Base-by-base conservation (phyloP, 306 rosid species). In the Sechiopsis laciniata region DNA sequence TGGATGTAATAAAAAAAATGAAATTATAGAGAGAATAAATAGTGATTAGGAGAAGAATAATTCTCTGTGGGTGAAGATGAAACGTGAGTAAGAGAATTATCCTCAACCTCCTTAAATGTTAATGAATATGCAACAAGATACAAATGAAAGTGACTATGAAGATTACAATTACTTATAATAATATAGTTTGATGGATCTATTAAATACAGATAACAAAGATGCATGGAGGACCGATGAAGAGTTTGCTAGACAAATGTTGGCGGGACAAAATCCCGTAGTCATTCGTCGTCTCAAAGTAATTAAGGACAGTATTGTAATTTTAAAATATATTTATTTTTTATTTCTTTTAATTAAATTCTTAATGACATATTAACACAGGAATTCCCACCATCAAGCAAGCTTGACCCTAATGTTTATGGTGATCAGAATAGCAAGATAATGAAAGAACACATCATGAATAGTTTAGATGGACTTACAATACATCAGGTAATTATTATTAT, bases 361-460 rank as follows among this genome's bases (percentile, higher is more conserved):
- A 1, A 10, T 65, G 15, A 19, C 6, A 64, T 17, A 60, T 24
- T 57, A 77, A 59, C 16, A 21, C 55, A 88, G 97, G 84, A 82
- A 67, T 91, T 89, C 55, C 97, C 96, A 3, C 97, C 94, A 6
- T 21, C 77, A 52, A 88, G 89, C 85, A 88, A 87, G 75, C 89
- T 90, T 35, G 87, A 90, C 26, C 76, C 51, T 32, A 55, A 80
- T 20, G 57, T 62, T 52, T 86, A 86, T 51, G 98, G 97, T 0
- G 83, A 88, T 75, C 98, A 90, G 60, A 80, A 84, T 1, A 90
- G 98, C 71, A 80, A 77, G 70, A 85, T 90, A 46, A 74, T 75
- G 37, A 76, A 80, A 78, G 80, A 82, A 61, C 84, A 86, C 82
- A 79, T 87, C 22, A 84, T 81, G 37, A 77, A 42, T 48, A 85